phyloP scores from a whole-genome alignment of 2,329 filamentous ascomycete genomes.

The Epichloe glyceriae region DNA sequence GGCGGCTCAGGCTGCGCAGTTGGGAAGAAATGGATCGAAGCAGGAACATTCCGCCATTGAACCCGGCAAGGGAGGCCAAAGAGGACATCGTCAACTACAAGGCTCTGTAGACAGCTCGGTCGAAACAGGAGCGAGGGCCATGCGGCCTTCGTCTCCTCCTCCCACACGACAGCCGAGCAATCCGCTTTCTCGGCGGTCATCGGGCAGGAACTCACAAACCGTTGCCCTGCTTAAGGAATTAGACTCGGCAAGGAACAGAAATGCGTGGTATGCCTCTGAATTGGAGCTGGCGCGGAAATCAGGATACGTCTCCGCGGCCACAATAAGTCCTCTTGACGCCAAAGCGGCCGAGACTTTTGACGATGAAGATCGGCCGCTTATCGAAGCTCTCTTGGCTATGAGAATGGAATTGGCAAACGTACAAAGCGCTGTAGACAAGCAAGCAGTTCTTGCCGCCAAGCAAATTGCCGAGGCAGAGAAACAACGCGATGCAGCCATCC shows the following conservation, averaged over 20 bases:
- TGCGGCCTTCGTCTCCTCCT: constrained; percentile 42
- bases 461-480: constrained; percentile 89
- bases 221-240: constrained; percentile 75
- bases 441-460: constrained; percentile 72
- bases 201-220: constrained; percentile 50
- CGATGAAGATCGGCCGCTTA: constrained; percentile 81
- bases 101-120: constrained; percentile 56
- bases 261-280: constrained; percentile 96
- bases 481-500: constrained; percentile 86
- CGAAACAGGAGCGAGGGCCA: constrained; percentile 38
- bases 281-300: constrained; percentile 81
- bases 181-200: constrained; percentile 45
- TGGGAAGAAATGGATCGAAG: constrained; percentile 22
- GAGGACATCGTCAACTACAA: constrained; percentile 35
- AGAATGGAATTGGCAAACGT: constrained; percentile 79
- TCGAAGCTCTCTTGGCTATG: constrained; percentile 89
- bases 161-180: constrained; percentile 44
- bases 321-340: constrained; percentile 63
- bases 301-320: constrained; percentile 65
- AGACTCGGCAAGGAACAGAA: constrained; percentile 70
- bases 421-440: constrained; percentile 78
- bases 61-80: constrained; percentile 20
- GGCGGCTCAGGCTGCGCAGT: constrained; percentile 35
- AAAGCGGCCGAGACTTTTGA: constrained; percentile 67
- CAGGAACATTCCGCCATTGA: constrained; percentile 20